phyloP scores from a whole-genome alignment of 2,329 filamentous ascomycete species.

The Parasarocladium wereldwijsianum region DNA sequence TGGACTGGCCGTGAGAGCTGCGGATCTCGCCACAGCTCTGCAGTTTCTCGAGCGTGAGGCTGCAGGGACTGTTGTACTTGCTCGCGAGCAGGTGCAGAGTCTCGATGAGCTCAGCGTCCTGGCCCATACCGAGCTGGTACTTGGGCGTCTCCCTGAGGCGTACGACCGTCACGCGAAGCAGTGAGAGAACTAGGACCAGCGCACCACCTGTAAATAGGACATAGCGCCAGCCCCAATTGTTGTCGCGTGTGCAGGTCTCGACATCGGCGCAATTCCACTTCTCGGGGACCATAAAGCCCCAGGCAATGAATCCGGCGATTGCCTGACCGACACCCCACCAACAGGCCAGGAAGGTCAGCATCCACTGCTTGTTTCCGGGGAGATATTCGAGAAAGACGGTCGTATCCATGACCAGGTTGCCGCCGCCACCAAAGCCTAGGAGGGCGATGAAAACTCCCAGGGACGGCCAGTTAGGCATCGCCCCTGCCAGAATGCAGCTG shows the following conservation, averaged over 20 bases:
- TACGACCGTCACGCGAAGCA: constrained; percentile 29
- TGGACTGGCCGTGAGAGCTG: constrained; percentile 18
- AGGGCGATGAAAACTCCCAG: constrained; percentile 50
- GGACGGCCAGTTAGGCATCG: constrained; percentile 49
- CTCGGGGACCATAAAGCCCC: constrained; percentile 33
- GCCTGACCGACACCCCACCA: constrained; percentile 40
- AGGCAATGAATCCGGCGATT: constrained; percentile 27
- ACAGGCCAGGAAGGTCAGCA: constrained; percentile 27
- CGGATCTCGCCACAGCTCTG: constrained; percentile 28
- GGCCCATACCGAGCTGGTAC: constrained; percentile 28
- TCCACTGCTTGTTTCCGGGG: constrained; percentile 29
- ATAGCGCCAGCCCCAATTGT: constrained; percentile 36
- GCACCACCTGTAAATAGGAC: constrained; percentile 29
- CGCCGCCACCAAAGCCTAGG: constrained; percentile 43
- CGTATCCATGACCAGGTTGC: constrained; percentile 35
- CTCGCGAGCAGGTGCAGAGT: constrained; percentile 36
- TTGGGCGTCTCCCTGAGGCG: constrained; percentile 33
- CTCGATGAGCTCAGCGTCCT: constrained; percentile 32
- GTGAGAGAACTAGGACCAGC: constrained; percentile 26
- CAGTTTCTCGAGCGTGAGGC: constrained; percentile 29
- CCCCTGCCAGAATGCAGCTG: constrained; percentile 46
- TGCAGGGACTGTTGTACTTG: constrained; percentile 19
- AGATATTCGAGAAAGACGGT: constrained; percentile 38
- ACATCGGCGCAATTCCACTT: constrained; percentile 24
- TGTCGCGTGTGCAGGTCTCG: constrained; percentile 27